Percentiles rank a stretch among this genome's conserved stretches.
These are phyloP conservation scores for Phragmites australis DNA, from an alignment of 176 grass and related monocot genomes.

Conservation along the genomic window DNA sequence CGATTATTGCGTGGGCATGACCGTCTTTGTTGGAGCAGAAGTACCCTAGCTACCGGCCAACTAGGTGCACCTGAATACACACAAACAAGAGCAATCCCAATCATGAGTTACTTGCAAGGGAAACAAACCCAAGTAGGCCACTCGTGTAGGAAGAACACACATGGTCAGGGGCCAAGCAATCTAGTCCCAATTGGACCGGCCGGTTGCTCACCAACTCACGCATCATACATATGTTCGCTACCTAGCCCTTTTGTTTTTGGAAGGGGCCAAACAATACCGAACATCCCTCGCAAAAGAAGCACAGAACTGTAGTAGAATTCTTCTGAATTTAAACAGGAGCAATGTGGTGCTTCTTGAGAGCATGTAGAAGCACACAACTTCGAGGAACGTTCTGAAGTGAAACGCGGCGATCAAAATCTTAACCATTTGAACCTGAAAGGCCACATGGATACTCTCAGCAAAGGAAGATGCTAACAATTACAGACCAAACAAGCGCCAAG, in stretches of 20 bases:
- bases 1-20: neutral
- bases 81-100: neutral
- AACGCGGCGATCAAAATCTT: constrained; percentile 21
- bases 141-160: neutral
- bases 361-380: neutral
- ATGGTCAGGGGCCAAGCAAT: constrained; percentile 26
- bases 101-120: constrained; percentile 48
- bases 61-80: too few species aligned
- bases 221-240: constrained; percentile 34
- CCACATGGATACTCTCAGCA: neutral
- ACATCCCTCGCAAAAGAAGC: neutral
- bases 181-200: constrained; percentile 10
- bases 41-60: too few species aligned
- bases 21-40: too few species aligned
- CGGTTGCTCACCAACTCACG: constrained; percentile 52
- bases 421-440: constrained; percentile 57
- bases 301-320: neutral
- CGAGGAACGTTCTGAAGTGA: constrained; percentile 20
- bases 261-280: constrained; percentile 1
- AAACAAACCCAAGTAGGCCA: constrained; percentile 37
- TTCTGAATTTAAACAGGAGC: neutral
- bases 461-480: neutral
- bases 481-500: constrained; percentile 35
- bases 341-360: constrained; percentile 10
- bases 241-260: constrained; percentile 7